Evolutionary conservation across 1,284 basidiomycete genomes (phyloP).

Genomic region (Ceratobasidium theobromae): DNA sequence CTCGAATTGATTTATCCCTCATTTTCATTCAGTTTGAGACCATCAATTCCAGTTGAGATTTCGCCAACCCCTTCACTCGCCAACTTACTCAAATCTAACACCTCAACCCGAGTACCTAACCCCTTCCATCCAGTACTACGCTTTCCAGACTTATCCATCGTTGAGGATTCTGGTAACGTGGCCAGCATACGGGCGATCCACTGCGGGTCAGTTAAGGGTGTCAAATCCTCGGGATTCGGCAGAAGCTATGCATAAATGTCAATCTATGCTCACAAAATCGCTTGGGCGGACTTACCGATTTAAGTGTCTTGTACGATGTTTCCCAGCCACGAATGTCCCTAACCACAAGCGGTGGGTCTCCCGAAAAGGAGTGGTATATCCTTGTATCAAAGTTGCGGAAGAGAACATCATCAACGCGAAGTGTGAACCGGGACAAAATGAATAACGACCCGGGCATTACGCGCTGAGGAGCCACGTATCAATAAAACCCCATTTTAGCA

Average conservation of each 20-base stretch:
- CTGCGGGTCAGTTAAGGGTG: slow-evolving; percentile 83
- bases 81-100: slow-evolving; percentile 39
- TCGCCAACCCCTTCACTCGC: background rate
- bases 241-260: slow-evolving; percentile 55
- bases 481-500: background rate
- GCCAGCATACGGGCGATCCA: slow-evolving; percentile 81
- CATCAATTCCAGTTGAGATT: slow-evolving; percentile 3
- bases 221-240: slow-evolving; percentile 80
- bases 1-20: background rate
- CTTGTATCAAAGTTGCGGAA: slow-evolving; percentile 91
- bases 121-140: slow-evolving; percentile 76
- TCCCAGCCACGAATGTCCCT: slow-evolving; percentile 89
- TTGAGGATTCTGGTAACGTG: slow-evolving; percentile 59
- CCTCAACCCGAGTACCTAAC: slow-evolving; percentile 55
- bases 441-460: slow-evolving; percentile 98
- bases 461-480: slow-evolving; percentile 55
- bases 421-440: slow-evolving; percentile 86
- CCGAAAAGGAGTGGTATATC: slow-evolving; percentile 79
- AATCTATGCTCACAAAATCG: background rate
- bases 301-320: slow-evolving; percentile 80
- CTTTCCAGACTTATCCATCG: slow-evolving; percentile 58
- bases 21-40: slow-evolving; percentile 1
- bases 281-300: slow-evolving; percentile 55
- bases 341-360: slow-evolving; percentile 59
- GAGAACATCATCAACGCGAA: slow-evolving; percentile 93